A percentile compares a stretch with the other conserved stretches of the same genome.
These are phyloP conservation scores for Trametopsis cervina DNA, from an alignment of 768 basidiomycete genomes.

Conservation along the genomic window DNA sequence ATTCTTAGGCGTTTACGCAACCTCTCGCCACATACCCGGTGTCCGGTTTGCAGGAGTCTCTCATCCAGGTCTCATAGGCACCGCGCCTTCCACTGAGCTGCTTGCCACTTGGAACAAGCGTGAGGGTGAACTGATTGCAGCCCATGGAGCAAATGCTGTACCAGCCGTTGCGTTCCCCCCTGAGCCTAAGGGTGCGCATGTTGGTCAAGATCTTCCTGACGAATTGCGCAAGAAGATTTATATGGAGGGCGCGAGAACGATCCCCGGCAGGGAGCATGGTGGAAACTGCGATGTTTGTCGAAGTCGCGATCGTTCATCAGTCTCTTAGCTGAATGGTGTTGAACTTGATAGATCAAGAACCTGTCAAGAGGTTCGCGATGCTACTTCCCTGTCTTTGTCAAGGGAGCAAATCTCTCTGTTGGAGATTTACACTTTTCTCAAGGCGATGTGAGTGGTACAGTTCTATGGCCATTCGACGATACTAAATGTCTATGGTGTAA, in stretches of 20 bases:
- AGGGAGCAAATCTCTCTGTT: slow-evolving; percentile 70
- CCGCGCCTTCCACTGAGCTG: slow-evolving; percentile 67
- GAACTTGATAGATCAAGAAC: slow-evolving; percentile 58
- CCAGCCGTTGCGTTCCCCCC: slow-evolving; percentile 67
- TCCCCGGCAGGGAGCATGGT: slow-evolving; percentile 75
- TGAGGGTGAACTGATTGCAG: slow-evolving; percentile 56
- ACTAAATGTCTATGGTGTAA: slow-evolving; percentile 2
- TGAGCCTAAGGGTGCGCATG: slow-evolving; percentile 50
- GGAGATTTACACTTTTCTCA: slow-evolving; percentile 79
- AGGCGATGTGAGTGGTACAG: slow-evolving; percentile 45
- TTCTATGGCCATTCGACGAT: slow-evolving; percentile 10
- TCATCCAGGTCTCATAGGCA: slow-evolving; percentile 72
- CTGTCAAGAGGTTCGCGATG: slow-evolving; percentile 67
- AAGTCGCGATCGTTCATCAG: neutral
- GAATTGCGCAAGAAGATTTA: slow-evolving; percentile 47
- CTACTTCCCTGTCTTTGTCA: slow-evolving; percentile 73
- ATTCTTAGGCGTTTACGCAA: slow-evolving; percentile 50
- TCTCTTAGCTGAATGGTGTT: neutral
- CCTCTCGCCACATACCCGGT: slow-evolving; percentile 71
- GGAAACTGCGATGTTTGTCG: slow-evolving; percentile 64
- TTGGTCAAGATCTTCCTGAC: slow-evolving; percentile 55
- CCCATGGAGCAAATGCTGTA: slow-evolving; percentile 36
- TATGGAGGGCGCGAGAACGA: slow-evolving; percentile 63
- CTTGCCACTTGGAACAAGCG: slow-evolving; percentile 71
- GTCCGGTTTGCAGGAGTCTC: slow-evolving; percentile 74